Evolutionary conservation across 2,329 filamentous ascomycete genomes (phyloP).

Genomic region (Fusarium secorum): DNA sequence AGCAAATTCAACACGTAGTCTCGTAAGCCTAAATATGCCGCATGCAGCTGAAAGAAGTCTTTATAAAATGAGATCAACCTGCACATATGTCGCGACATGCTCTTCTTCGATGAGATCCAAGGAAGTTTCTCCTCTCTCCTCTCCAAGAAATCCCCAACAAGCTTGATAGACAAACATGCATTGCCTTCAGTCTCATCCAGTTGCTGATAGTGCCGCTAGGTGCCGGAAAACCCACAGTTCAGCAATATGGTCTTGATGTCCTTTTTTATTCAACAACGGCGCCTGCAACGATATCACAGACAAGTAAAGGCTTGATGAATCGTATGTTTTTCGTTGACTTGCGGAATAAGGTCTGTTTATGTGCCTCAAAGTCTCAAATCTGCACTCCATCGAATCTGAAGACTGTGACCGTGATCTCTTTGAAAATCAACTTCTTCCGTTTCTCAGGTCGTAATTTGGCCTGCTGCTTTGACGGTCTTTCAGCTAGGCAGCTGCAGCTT

Average conservation of each 20-base stretch:
- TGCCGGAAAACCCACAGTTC: fast-evolving
- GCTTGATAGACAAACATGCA: not conserved
- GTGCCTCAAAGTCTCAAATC: not conserved
- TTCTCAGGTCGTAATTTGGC: not conserved
- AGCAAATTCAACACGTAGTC: not conserved
- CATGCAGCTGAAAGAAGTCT: not conserved
- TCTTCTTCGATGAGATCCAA: not conserved
- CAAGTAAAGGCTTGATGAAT: fast-evolving
- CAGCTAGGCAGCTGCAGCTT: not conserved
- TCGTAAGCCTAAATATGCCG: fast-evolving
- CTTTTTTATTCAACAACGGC: not conserved
- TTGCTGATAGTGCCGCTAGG: fast-evolving
- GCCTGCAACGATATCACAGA: fast-evolving
- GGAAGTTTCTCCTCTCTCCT: fast-evolving
- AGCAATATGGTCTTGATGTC: not conserved
- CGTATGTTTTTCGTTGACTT: not conserved
- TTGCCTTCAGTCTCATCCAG: not conserved
- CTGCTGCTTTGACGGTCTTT: too few species aligned
- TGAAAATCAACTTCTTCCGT: not conserved
- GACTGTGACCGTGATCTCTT: not conserved
- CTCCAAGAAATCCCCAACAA: too few species aligned
- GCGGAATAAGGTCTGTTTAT: not conserved
- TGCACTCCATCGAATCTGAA: not conserved
- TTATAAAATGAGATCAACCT: not conserved
- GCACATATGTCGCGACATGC: not conserved